Percentiles rank a stretch among this genome's conserved stretches.
Evolutionary conservation across 495 filamentous ascomycete genomes (phyloP).

Genomic region (Trichoderma virens): DNA sequence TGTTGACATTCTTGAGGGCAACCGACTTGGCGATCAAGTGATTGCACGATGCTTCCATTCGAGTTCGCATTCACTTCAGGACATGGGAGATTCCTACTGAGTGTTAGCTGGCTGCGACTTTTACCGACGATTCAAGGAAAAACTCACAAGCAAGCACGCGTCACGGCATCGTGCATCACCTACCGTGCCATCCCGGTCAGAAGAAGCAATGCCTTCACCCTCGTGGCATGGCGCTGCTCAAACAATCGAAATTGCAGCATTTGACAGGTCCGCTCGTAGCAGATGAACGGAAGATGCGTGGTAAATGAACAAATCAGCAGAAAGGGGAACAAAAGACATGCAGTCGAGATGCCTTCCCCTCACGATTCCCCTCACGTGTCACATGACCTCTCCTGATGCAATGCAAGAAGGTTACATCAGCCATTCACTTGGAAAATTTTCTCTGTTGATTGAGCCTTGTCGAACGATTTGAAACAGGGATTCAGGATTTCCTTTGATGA

Average conservation of each 20-base stretch:
- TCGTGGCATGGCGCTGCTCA: neutral
- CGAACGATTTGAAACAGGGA: no score
- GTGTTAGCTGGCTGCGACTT: neutral
- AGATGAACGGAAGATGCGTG: neutral
- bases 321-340: neutral
- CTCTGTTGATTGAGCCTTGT: neutral
- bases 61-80: neutral
- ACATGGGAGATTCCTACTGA: neutral
- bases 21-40: neutral
- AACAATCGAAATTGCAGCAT: neutral
- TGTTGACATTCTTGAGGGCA: neutral
- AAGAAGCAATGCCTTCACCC: neutral
- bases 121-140: neutral
- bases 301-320: neutral
- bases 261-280: neutral
- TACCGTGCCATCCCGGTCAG: neutral
- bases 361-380: conserved; percentile 6
- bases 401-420: neutral
- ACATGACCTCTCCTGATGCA: neutral
- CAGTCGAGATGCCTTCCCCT: conserved; percentile 2
- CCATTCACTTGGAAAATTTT: neutral
- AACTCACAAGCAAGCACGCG: neutral
- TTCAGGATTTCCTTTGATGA: no score
- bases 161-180: neutral
- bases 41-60: neutral